phyloP scores from a whole-genome alignment of 768 basidiomycete species.

The Tephrocybe sp. region DNA sequence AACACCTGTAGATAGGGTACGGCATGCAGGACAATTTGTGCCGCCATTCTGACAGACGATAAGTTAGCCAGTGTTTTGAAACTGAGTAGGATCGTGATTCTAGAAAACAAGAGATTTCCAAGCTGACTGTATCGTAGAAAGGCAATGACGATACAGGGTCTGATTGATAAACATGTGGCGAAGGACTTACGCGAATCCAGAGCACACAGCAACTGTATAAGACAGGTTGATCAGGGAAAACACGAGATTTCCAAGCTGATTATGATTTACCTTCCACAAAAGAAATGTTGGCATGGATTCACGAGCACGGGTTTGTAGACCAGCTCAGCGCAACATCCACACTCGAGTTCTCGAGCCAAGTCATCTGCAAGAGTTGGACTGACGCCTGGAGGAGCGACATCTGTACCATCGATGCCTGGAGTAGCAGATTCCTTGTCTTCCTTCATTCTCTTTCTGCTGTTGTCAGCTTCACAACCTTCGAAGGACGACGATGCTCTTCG shows the following conservation, averaged over 20 bases:
- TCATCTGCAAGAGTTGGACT: constrained; percentile 48
- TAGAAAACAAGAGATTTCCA: neutral
- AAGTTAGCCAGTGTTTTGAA: constrained; percentile 5
- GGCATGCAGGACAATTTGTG: constrained; percentile 80
- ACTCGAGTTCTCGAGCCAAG: constrained; percentile 73
- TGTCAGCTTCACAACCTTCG: constrained; percentile 42
- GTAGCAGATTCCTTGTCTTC: constrained; percentile 31
- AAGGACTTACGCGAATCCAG: constrained; percentile 75
- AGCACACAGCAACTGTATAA: constrained; percentile 66
- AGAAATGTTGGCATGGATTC: constrained; percentile 85
- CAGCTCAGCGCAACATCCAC: constrained; percentile 81
- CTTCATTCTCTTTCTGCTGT: constrained; percentile 60
- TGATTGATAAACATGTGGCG: constrained; percentile 11
- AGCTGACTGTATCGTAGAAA: neutral
- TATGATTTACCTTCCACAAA: constrained; percentile 73
- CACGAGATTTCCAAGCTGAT: neutral
- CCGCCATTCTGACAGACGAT: constrained; percentile 66
- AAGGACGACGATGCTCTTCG: constrained; percentile 62
- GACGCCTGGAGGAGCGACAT: constrained; percentile 10
- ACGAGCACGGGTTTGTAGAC: constrained; percentile 83
- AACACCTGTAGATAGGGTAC: constrained; percentile 64
- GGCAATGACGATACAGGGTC: constrained; percentile 7
- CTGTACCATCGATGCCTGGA: constrained; percentile 3
- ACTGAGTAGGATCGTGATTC: too few relatives aligned
- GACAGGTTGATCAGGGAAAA: neutral